These are phyloP conservation scores for Backusella tarrabulga DNA, from an alignment of 192 early-diverging fungal species.

Conservation along the genomic window DNA sequence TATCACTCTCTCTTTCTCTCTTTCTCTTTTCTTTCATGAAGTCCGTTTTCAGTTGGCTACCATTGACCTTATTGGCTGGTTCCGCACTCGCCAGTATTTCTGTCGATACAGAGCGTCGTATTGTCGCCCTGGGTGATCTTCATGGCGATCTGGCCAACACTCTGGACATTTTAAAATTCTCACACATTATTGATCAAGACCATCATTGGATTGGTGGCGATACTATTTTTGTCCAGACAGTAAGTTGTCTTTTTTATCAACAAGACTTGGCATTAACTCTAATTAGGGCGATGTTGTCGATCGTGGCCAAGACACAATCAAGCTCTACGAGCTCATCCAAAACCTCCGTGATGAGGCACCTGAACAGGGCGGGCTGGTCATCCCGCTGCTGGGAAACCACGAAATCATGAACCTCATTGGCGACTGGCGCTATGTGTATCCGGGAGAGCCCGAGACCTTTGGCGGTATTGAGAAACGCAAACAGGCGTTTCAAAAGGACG, in stretches of 20 bases:
- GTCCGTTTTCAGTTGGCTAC: neutral
- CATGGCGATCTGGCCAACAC: slow-evolving; percentile 64
- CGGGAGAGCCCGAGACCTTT: slow-evolving; percentile 53
- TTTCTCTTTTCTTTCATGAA: neutral
- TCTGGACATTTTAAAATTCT: slow-evolving; percentile 52
- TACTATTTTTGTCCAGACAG: slow-evolving; percentile 65
- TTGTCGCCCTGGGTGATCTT: slow-evolving; percentile 69
- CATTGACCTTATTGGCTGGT: neutral
- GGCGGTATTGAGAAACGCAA: slow-evolving; percentile 42
- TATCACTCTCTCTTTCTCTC: neutral
- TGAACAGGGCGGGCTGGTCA: slow-evolving; percentile 46
- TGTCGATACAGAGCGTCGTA: slow-evolving; percentile 29
- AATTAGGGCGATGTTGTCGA: slow-evolving; percentile 73
- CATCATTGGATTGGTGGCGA: slow-evolving; percentile 60
- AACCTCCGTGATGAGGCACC: slow-evolving; percentile 56
- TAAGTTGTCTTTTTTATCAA: slow-evolving; percentile 16
- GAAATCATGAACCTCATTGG: slow-evolving; percentile 64
- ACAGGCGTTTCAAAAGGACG: slow-evolving; percentile 45
- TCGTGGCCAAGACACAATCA: slow-evolving; percentile 70
- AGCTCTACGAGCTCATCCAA: slow-evolving; percentile 59
- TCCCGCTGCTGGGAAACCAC: slow-evolving; percentile 51
- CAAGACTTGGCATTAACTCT: neutral
- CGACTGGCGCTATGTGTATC: slow-evolving; percentile 59
- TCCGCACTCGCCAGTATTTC: neutral
- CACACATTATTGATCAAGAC: slow-evolving; percentile 55